phyloP scores from a whole-genome alignment of 441 rosid genomes.

The Syzygium syzygioides region DNA sequence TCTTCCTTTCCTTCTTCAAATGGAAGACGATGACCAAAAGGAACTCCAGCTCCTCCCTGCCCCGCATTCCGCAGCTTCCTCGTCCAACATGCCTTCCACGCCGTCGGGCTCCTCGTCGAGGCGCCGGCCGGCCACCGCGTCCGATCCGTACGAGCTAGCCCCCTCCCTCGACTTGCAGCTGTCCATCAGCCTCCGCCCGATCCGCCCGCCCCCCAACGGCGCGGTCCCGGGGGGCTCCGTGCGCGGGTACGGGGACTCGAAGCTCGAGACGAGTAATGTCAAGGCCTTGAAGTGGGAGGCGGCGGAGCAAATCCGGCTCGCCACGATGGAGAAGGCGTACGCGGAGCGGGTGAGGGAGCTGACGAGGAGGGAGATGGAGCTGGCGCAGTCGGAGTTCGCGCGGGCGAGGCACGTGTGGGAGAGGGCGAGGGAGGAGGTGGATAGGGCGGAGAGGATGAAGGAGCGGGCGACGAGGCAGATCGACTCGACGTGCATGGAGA shows the following conservation, averaged over 20 bases:
- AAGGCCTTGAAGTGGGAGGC: slow-evolving; percentile 89
- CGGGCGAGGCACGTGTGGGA: slow-evolving; percentile 86
- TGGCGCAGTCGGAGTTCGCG: slow-evolving; percentile 85
- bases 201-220: slow-evolving; percentile 24
- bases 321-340: slow-evolving; percentile 78
- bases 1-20: neutral
- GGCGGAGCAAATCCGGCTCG: slow-evolving; percentile 77
- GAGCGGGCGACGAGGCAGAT: slow-evolving; percentile 59
- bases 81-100: slow-evolving; percentile 8
- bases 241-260: slow-evolving; percentile 19
- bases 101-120: slow-evolving; percentile 19
- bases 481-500: slow-evolving; percentile 79
- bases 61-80: slow-evolving; percentile 36
- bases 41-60: slow-evolving; percentile 86
- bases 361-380: slow-evolving; percentile 81
- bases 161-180: slow-evolving; percentile 80
- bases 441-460: slow-evolving; percentile 75
- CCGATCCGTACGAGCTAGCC: slow-evolving; percentile 13
- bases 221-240: slow-evolving; percentile 6
- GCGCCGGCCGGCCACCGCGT: slow-evolving; percentile 11
- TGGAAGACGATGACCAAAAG: slow-evolving; percentile 53
- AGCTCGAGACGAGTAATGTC: slow-evolving; percentile 25
- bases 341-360: slow-evolving; percentile 93
- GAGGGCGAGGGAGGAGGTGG: slow-evolving; percentile 76
- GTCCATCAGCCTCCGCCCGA: slow-evolving; percentile 67